Percentiles rank a stretch among this genome's conserved stretches.
Conservation (phyloP, 2,329 filamentous ascomycete species). For the Ceratocystis eucalypticola region DNA sequence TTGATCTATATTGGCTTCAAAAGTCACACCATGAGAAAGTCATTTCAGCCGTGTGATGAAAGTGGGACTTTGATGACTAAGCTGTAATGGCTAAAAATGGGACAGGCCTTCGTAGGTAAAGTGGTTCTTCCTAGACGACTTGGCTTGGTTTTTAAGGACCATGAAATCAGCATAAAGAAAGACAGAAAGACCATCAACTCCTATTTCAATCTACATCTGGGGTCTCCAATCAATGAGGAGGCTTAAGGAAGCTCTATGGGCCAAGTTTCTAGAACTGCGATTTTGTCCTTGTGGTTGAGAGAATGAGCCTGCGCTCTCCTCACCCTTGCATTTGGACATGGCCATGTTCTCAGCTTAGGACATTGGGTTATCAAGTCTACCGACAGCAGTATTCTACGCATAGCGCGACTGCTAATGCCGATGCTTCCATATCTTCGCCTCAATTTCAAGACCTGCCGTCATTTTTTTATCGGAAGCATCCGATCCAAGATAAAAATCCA, state of each 20-base stretch:
- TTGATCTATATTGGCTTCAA: background rate
- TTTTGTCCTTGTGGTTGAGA: constrained; percentile 11
- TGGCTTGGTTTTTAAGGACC: background rate
- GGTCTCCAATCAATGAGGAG: background rate
- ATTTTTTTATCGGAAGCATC: background rate
- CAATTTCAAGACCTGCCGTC: background rate
- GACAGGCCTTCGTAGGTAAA: background rate
- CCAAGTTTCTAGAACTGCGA: constrained; percentile 5
- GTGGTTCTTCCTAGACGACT: background rate
- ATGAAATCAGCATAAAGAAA: background rate
- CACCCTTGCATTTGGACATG: constrained; percentile 11
- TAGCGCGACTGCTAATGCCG: background rate
- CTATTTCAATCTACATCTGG: background rate
- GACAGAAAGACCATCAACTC: background rate
- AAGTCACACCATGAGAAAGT: constrained; percentile 12
- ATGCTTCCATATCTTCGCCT: background rate
- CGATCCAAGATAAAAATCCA: background rate
- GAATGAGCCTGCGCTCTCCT: constrained; percentile 15
- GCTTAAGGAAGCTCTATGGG: background rate
- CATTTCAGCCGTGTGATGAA: constrained; percentile 11
- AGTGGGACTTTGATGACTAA: constrained; percentile 15
- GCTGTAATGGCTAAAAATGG: constrained; percentile 7
- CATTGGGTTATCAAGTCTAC: background rate
- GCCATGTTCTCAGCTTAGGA: constrained; percentile 1
- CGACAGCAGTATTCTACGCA: background rate